These are phyloP conservation scores for Lichtheimia ornata DNA, from an alignment of 371 early-diverging fungal genomes.

Conservation along the genomic window DNA sequence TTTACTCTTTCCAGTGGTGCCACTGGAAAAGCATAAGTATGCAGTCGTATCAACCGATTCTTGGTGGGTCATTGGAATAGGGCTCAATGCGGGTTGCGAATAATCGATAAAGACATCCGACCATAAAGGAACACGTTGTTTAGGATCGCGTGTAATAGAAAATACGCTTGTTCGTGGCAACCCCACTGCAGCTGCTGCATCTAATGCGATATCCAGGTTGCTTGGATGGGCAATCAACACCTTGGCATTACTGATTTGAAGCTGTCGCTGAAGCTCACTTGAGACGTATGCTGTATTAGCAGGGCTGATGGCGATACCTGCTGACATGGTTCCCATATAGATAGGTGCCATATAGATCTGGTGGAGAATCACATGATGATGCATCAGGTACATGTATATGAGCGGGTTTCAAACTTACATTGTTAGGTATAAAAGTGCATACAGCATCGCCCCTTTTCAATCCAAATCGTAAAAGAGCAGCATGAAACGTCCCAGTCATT, in stretches of 20 bases:
- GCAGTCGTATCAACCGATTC: slow-evolving; percentile 12
- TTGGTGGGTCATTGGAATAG: slow-evolving; percentile 8
- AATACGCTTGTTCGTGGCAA: slow-evolving; percentile 25
- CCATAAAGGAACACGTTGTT: slow-evolving; percentile 10
- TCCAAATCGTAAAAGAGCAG: slow-evolving; percentile 16
- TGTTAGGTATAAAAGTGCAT: slow-evolving; percentile 18
- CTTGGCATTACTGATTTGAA: slow-evolving; percentile 62
- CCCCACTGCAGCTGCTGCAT: slow-evolving; percentile 50
- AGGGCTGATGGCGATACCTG: slow-evolving; percentile 51
- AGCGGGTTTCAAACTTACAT: slow-evolving; percentile 7
- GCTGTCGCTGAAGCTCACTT: slow-evolving; percentile 68
- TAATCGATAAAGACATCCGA: slow-evolving; percentile 10
- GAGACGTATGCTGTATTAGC: slow-evolving; percentile 71
- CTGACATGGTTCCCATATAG: slow-evolving; percentile 20
- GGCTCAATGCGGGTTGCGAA: slow-evolving; percentile 4
- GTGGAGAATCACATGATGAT: slow-evolving; percentile 4
- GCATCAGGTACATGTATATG: background rate
- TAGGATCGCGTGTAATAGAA: slow-evolving; percentile 9
- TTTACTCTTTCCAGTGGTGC: slow-evolving; percentile 29
- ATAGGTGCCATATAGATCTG: slow-evolving; percentile 27
- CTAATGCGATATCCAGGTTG: slow-evolving; percentile 41
- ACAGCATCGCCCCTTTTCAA: slow-evolving; percentile 20
- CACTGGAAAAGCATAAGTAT: slow-evolving; percentile 22
- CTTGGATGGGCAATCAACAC: slow-evolving; percentile 48
- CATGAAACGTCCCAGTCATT: slow-evolving; percentile 2